Conservation (phyloP, 2,329 filamentous ascomycete species). For the Emergomyces pasteurianus region DNA sequence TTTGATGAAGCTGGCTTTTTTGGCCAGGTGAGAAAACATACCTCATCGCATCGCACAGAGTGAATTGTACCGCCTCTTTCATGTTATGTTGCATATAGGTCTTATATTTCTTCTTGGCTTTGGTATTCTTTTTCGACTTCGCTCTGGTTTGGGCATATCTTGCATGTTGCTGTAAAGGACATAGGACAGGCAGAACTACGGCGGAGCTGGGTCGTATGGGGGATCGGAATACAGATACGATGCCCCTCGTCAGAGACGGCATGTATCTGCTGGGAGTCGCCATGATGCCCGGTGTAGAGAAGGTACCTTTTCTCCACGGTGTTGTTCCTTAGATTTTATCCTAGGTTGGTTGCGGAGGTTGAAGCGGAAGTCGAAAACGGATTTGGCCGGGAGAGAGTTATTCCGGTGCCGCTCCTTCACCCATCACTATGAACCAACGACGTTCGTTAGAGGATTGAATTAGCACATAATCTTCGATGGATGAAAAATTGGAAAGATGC, state of each 20-base stretch:
- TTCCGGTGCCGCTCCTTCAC: neutral
- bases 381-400: neutral
- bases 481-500: too few species aligned
- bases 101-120: constrained; percentile 43
- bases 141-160: constrained; percentile 4
- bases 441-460: neutral
- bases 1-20: neutral
- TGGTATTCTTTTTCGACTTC: constrained; percentile 4
- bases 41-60: constrained; percentile 89
- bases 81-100: constrained; percentile 54
- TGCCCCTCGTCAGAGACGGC: constrained; percentile 9
- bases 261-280: constrained; percentile 10
- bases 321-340: neutral
- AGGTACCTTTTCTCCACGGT: neutral
- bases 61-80: constrained; percentile 57
- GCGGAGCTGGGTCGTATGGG: constrained; percentile 7
- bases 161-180: constrained; percentile 11
- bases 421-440: too few species aligned
- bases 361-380: neutral
- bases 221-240: constrained; percentile 5
- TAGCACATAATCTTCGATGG: too few species aligned
- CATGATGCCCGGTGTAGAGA: constrained; percentile 4
- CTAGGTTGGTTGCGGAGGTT: neutral
- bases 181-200: constrained; percentile 9
- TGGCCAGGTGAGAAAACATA: constrained; percentile 13